Base-by-base conservation (phyloP, 495 filamentous ascomycete genomes). In the Daldinia caldariorum region DNA sequence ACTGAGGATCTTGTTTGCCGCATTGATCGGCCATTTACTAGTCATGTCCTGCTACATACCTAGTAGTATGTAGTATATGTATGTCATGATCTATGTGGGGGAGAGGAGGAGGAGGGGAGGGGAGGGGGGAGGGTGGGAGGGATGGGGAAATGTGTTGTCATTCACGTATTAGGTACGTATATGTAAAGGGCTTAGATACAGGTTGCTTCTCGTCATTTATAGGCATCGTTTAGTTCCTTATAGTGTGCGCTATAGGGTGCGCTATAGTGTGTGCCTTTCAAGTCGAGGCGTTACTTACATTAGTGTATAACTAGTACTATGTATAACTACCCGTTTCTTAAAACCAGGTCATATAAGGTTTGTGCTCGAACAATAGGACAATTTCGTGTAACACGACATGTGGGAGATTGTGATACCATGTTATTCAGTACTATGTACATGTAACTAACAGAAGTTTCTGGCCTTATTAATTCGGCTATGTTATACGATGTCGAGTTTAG, bases 31-130 rank as follows among this genome's bases (percentile, higher is more conserved):
- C 49, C 49, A 53, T n/a, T n/a, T 32, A 4, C 3, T 31, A 32
- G 22, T 13, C 14, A 32, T 53, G 29, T 26, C 49, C 58, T 39
- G 58, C 41, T 47, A 41, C 57, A 47, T n/a, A n/a, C n/a, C n/a
- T 67, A 67, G 51, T 35, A 37, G 29, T 16, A 34, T 39, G 41
- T 58, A 34, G 26, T 22, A 31, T 37, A 56, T 59, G 34, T 39
- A 56, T 47, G 54, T 68, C 58, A 61, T 57, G 58, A 51, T 29
- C 39, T 61, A 67, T 63, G 66, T 68, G 66, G 66, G 66, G 66
- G 22, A n/a, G n/a, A n/a, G n/a, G n/a, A n/a, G n/a, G n/a, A n/a
- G n/a, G n/a, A n/a, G n/a, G n/a, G n/a, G n/a, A n/a, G n/a, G n/a
- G n/a, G n/a, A n/a, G n/a, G n/a, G n/a, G n/a, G n/a, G n/a, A n/a